Conservation (phyloP, 345 rosid species). For the Excoecaria agallocha region DNA sequence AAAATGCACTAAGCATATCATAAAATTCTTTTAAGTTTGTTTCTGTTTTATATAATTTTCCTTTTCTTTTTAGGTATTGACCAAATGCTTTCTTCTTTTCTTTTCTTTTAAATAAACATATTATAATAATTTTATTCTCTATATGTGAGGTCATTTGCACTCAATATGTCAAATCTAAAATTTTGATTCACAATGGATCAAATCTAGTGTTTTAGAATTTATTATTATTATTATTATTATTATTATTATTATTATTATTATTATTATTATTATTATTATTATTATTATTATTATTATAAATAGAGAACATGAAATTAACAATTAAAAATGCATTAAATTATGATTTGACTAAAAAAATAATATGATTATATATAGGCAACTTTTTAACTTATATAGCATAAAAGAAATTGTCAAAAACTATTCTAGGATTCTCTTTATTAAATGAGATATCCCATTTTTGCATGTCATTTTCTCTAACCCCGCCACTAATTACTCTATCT, state of each 20-base stretch:
- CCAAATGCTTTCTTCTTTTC: constrained; percentile 21
- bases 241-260: no score
- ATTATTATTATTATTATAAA: no score
- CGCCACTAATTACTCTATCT: constrained; percentile 52
- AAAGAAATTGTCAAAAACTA: constrained; percentile 21
- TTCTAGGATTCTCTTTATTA: constrained; percentile 60
- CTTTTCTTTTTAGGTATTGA: constrained; percentile 52
- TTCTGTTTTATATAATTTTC: constrained; percentile 18
- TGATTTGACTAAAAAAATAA: no score
- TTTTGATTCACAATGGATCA: neutral
- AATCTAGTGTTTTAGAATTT: no score
- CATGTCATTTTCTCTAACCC: constrained; percentile 63
- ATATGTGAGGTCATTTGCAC: neutral
- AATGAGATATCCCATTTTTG: constrained; percentile 26
- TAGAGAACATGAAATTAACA: no score
- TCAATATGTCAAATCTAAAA: constrained; percentile 17
- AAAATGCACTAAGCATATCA: constrained; percentile 12
- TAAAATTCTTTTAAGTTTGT: neutral
- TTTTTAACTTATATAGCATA: neutral
- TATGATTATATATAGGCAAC: no score
- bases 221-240: no score
- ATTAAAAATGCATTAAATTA: no score
- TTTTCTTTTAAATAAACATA: no score
- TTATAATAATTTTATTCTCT: no score
- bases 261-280: no score